Conservation (phyloP, 768 basidiomycete genomes). For the Mycena sanguinolenta region DNA sequence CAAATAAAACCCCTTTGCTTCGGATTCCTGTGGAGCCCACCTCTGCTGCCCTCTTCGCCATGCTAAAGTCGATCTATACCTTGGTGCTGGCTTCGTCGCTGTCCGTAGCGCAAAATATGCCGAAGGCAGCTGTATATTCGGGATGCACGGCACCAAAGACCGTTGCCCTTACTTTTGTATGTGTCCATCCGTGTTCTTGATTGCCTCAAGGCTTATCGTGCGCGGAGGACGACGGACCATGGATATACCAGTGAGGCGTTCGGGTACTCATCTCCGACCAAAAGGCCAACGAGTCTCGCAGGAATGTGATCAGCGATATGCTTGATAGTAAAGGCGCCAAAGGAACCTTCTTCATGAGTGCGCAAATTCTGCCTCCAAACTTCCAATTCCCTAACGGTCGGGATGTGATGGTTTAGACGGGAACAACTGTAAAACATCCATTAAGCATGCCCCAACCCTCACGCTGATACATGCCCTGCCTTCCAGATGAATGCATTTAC, state of each 20-base stretch:
- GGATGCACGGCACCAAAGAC: constrained; percentile 1
- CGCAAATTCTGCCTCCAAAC: constrained; percentile 10
- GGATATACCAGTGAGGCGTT: constrained; percentile 27
- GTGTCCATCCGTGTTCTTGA: neutral
- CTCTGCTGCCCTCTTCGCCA: neutral
- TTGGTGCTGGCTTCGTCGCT: neutral
- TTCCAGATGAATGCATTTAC: constrained; percentile 48
- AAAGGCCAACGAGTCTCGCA: neutral
- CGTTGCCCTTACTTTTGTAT: constrained; percentile 17
- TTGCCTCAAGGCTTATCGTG: neutral
- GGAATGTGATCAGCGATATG: constrained; percentile 11
- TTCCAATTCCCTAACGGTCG: neutral
- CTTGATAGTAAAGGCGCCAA: constrained; percentile 38
- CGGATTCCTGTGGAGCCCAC: neutral
- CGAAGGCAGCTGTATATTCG: constrained; percentile 6
- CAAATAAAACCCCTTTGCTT: neutral
- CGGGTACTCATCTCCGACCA: neutral
- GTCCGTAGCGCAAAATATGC: constrained; percentile 3
- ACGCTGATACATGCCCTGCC: neutral
- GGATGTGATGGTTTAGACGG: constrained; percentile 29
- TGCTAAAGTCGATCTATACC: neutral
- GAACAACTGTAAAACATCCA: constrained; percentile 33
- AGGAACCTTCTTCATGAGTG: constrained; percentile 52
- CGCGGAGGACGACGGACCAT: constrained; percentile 46
- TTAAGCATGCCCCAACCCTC: neutral